Percentiles rank a stretch among this genome's conserved stretches.
phyloP scores from a whole-genome alignment of 306 rosid species.

The Pachyrhizus erosus region DNA sequence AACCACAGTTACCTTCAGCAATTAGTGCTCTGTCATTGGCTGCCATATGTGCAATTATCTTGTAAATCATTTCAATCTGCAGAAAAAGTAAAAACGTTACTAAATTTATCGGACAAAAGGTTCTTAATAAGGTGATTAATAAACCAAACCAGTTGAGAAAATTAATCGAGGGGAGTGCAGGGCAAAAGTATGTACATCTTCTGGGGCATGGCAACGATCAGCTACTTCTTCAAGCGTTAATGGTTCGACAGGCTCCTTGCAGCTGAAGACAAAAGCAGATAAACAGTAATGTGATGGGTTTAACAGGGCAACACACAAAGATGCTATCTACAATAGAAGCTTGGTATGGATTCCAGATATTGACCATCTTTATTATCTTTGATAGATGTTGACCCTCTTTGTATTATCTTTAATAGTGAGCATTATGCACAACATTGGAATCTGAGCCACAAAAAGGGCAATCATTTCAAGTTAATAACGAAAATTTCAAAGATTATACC shows the following conservation, averaged over 20 bases:
- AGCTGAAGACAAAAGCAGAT: constrained; percentile 49
- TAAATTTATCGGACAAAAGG: not conserved
- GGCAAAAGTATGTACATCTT: constrained; percentile 55
- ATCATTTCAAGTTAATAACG: not conserved
- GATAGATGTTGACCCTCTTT: too few relatives aligned
- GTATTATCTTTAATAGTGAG: not conserved
- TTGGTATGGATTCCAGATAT: not conserved
- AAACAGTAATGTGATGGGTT: not conserved
- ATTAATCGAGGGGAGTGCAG: not conserved
- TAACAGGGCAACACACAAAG: not conserved
- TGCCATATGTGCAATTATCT: constrained; percentile 87
- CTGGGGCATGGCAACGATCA: constrained; percentile 65
- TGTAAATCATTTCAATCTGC: constrained; percentile 88
- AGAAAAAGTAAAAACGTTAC: not conserved
- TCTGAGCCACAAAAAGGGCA: not conserved
- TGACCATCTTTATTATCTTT: too few relatives aligned
- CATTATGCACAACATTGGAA: not conserved
- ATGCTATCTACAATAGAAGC: not conserved
- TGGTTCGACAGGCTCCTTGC: constrained; percentile 54
- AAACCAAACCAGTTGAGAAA: constrained; percentile 3
- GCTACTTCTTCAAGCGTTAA: constrained; percentile 53
- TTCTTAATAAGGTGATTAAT: constrained; percentile 15
- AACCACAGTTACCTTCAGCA: constrained; percentile 90
- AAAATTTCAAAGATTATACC: not conserved
- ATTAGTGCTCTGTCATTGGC: constrained; percentile 89